These are phyloP conservation scores for Groenewaldozyma salmanticensis DNA, from an alignment of 805 yeast species.

Conservation along the genomic window DNA sequence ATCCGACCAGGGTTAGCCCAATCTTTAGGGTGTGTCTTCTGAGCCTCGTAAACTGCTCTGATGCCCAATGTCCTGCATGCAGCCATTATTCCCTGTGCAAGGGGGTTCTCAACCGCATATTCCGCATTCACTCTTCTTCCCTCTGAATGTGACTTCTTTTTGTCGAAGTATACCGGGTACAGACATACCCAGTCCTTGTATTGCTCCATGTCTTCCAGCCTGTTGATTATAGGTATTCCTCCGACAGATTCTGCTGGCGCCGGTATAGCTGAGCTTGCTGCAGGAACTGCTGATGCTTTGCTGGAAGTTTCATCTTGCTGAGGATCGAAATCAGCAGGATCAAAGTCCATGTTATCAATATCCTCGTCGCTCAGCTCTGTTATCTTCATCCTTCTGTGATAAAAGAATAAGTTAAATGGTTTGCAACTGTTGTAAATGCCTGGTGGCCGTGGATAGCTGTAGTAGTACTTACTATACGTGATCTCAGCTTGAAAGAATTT, in stretches of 20 bases:
- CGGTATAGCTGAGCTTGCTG: slow-evolving; percentile 5
- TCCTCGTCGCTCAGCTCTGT: slow-evolving; percentile 61
- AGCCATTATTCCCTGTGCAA: slow-evolving; percentile 73
- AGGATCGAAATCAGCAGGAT: slow-evolving; percentile 82
- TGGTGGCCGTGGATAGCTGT: no score
- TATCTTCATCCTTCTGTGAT: no score
- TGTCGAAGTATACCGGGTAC: slow-evolving; percentile 91
- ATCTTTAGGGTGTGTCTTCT: slow-evolving; percentile 90
- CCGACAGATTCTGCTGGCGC: no score
- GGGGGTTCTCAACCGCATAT: slow-evolving; percentile 76
- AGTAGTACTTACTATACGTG: no score
- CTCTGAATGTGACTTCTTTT: slow-evolving; percentile 57
- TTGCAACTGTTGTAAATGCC: no score
- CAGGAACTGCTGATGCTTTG: slow-evolving; percentile 9
- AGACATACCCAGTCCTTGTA: slow-evolving; percentile 61
- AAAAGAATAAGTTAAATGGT: no score
- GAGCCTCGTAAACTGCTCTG: slow-evolving; percentile 38
- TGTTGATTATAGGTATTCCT: slow-evolving; percentile 28
- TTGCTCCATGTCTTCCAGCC: slow-evolving; percentile 49
- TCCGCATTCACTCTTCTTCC: slow-evolving; percentile 71
- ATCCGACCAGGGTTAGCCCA: slow-evolving; percentile 98
- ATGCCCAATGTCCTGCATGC: slow-evolving; percentile 40
- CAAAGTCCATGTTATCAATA: slow-evolving; percentile 86
- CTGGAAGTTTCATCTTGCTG: slow-evolving; percentile 20
- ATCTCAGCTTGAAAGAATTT: no score